These are phyloP conservation scores for Yamadazyma sp. DNA, from an alignment of 1,139 yeast species.

Conservation along the genomic window DNA sequence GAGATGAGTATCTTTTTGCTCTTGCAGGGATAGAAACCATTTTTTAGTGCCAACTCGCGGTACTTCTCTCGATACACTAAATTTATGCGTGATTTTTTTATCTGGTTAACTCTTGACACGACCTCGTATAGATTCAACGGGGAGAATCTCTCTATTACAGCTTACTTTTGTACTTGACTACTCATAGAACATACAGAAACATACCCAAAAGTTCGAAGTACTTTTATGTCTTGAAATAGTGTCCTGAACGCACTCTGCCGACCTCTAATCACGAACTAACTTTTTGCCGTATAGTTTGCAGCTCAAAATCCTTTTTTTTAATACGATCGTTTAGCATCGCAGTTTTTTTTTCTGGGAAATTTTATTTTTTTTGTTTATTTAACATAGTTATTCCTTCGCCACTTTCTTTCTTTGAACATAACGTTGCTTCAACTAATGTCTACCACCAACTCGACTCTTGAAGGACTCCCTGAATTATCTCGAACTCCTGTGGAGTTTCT, in stretches of 20 bases:
- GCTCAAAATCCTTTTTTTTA: background rate
- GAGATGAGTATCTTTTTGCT: conserved; percentile 3
- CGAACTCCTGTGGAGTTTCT: background rate
- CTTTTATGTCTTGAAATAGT: too few species aligned
- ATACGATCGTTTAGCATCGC: conserved; percentile 2
- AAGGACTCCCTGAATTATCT: background rate
- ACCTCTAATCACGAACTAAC: background rate
- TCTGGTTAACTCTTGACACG: too few species aligned
- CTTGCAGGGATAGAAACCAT: background rate
- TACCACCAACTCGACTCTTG: background rate
- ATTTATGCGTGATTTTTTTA: background rate
- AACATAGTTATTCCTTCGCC: background rate
- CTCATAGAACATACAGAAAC: too few species aligned
- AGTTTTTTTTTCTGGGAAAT: background rate
- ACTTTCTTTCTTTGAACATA: background rate
- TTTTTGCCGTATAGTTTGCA: too few species aligned
- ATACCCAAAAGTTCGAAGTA: too few species aligned
- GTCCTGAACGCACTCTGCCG: too few species aligned
- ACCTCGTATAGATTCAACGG: too few species aligned
- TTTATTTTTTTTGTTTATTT: background rate
- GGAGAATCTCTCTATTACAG: background rate
- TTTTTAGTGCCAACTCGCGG: too few species aligned
- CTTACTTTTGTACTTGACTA: too few species aligned
- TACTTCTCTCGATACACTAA: background rate
- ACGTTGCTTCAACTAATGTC: background rate